phyloP scores from a whole-genome alignment of 176 grass and related monocot genomes.

The Aechmea fasciata region DNA sequence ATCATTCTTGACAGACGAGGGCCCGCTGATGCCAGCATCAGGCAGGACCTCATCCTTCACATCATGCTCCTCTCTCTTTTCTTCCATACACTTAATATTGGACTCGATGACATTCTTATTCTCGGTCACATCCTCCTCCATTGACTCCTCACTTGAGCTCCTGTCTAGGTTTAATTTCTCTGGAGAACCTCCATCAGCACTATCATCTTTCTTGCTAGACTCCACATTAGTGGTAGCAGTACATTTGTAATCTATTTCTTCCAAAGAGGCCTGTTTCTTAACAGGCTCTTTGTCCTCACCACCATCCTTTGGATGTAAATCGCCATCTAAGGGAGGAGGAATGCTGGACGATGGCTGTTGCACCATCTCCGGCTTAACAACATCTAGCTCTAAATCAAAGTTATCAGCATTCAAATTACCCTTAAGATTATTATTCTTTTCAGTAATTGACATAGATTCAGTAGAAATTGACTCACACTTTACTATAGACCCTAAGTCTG shows the following conservation, averaged over 20 bases:
- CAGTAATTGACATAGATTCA: slow-evolving; percentile 78
- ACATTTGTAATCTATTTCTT: slow-evolving; percentile 49
- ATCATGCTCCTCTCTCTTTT: slow-evolving; percentile 33
- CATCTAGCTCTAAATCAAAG: slow-evolving; percentile 99
- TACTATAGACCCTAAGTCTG: slow-evolving; percentile 83
- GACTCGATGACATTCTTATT: slow-evolving; percentile 52
- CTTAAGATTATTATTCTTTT: slow-evolving; percentile 84
- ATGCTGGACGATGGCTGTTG: slow-evolving; percentile 57
- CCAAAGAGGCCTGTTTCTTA: slow-evolving; percentile 62
- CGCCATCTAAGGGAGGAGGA: slow-evolving; percentile 62
- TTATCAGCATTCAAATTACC: slow-evolving; percentile 99
- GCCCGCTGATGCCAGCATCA: slow-evolving; percentile 28
- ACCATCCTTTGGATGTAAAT: slow-evolving; percentile 44
- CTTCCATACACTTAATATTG: slow-evolving; percentile 43
- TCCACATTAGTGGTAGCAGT: slow-evolving; percentile 36
- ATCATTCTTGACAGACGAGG: slow-evolving; percentile 32
- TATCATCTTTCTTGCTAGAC: slow-evolving; percentile 35
- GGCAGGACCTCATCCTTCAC: slow-evolving; percentile 38
- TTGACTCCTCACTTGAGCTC: slow-evolving; percentile 97
- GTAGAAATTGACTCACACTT: slow-evolving; percentile 92
- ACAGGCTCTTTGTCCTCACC: slow-evolving; percentile 51
- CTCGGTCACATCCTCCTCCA: slow-evolving; percentile 90
- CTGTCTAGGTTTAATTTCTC: slow-evolving; percentile 97
- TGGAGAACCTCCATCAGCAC: slow-evolving; percentile 48
- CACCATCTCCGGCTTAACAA: slow-evolving; percentile 83